Evolutionary conservation across 495 filamentous ascomycete genomes (phyloP).

Genomic region (Aspergillus avenaceus): DNA sequence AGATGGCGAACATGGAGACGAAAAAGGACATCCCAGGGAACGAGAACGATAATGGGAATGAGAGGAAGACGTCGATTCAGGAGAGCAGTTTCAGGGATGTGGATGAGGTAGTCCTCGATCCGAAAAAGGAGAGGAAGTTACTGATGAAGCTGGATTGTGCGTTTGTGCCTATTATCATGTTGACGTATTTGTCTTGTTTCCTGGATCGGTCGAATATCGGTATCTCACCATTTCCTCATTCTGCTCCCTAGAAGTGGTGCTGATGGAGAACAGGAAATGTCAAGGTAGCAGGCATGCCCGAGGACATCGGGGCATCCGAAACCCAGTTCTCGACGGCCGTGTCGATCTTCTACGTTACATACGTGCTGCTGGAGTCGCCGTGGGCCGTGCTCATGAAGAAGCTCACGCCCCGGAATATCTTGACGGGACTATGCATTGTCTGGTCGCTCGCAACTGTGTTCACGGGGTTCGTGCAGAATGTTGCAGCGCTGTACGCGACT

Average conservation of each 20-base stretch:
- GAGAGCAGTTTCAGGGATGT: neutral
- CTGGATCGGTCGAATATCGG: slow-evolving; percentile 46
- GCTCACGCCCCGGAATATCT: slow-evolving; percentile 37
- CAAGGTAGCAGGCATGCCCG: slow-evolving; percentile 41
- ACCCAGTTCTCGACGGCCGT: slow-evolving; percentile 45
- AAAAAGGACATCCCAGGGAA: neutral
- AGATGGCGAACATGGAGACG: too few relatives aligned
- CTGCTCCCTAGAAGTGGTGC: neutral
- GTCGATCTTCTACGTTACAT: slow-evolving; percentile 50
- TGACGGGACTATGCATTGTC: slow-evolving; percentile 36
- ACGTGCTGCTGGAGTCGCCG: slow-evolving; percentile 42
- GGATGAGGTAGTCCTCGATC: slow-evolving; percentile 26
- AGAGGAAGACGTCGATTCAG: neutral
- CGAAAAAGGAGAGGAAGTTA: slow-evolving; percentile 31
- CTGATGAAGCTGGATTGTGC: slow-evolving; percentile 40
- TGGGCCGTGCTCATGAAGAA: slow-evolving; percentile 46
- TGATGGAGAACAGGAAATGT: slow-evolving; percentile 33
- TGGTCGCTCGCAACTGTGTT: slow-evolving; percentile 53
- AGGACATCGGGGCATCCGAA: slow-evolving; percentile 38
- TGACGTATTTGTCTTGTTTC: slow-evolving; percentile 42
- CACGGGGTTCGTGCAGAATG: slow-evolving; percentile 47
- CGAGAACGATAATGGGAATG: neutral
- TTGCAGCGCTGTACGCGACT: slow-evolving; percentile 48
- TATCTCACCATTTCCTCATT: slow-evolving; percentile 8
- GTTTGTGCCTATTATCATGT: slow-evolving; percentile 46